Conservation (phyloP, 1,284 basidiomycete genomes). For the Puccinia hordei region DNA sequence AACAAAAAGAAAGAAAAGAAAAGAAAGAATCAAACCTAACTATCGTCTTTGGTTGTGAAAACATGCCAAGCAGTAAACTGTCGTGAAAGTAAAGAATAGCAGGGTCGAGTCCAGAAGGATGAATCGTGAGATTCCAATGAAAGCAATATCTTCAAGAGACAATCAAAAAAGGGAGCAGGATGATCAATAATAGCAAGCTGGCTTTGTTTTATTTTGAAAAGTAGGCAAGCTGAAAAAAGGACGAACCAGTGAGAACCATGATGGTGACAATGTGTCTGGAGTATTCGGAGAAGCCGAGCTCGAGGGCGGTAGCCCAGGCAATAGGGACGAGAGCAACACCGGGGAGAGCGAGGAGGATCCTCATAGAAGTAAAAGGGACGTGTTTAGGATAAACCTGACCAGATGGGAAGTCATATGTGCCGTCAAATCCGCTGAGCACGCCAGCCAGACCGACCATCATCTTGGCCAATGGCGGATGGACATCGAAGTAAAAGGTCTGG, state of each 20-base stretch:
- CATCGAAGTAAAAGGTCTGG: constrained; percentile 92
- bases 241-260: constrained; percentile 86
- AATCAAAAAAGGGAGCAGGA: neutral
- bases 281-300: constrained; percentile 85
- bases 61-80: constrained; percentile 89
- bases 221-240: too few relatives aligned
- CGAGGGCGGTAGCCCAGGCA: constrained; percentile 94
- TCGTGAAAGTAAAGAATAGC: constrained; percentile 95
- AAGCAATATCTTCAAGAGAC: constrained; percentile 77
- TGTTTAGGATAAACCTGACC: constrained; percentile 79
- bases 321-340: constrained; percentile 94
- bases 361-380: constrained; percentile 91
- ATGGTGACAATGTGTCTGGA: constrained; percentile 87
- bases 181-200: too few relatives aligned
- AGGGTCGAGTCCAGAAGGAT: constrained; percentile 98
- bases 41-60: constrained; percentile 84
- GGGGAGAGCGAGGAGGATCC: constrained; percentile 88
- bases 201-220: too few relatives aligned
- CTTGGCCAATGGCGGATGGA: constrained; percentile 97
- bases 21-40: constrained; percentile 1
- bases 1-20: neutral
- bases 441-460: constrained; percentile 96
- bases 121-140: constrained; percentile 94
- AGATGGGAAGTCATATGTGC: constrained; percentile 90
- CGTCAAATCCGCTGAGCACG: constrained; percentile 85